Evolutionary conservation across 352 stramenopile species (phyloP), one percentile per base, ranked within the genome.

Genomic region (Thalassiosira exigua): DNA sequence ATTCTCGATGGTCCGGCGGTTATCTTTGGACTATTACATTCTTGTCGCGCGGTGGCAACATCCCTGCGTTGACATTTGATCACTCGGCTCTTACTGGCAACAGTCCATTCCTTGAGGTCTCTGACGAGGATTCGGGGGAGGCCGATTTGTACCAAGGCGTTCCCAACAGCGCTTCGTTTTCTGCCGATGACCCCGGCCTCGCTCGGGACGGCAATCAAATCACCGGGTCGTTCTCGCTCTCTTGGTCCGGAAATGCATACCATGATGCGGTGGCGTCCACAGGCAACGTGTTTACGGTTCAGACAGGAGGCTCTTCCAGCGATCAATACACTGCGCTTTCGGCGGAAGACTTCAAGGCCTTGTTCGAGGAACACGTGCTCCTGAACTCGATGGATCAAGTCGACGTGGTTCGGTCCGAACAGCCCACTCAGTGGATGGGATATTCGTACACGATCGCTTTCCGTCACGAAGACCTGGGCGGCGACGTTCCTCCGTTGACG

Each of bases 11-110:
- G 95, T 97, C 93, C 3, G 96, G 96, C 14, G 94, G 95, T 1
- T 98, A 97, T 69, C 93, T 92, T 22, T 98, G 96, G 96, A 91
- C 93, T 24, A 95, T 98, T 64, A 97, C 95, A 21, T 98, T 98
- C 65, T 29, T 79, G n/a, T 81, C 70, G 30, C 74, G 79, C 14
- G 76, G 83, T 66, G 86, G 94, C 78, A 90, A 98, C 70, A 94
- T 98, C 53, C 96, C 95, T 1, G 91, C 62, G 19, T 93, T 98
- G 85, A 71, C 85, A 3, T 69, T 79, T 21, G 64, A 75, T 54
- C 51, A 59, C 22, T 70, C 78, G 0, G 30, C 14, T 46, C 44
- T 84, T 14, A 66, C 66, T n/a, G 84, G 84, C 27, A 64, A 11
- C 3, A 70, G 66, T 77, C 26, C 54, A 51, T n/a, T 75, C 21